Conservation (phyloP, 2,329 filamentous ascomycete species). For the Helotiales sp. region DNA sequence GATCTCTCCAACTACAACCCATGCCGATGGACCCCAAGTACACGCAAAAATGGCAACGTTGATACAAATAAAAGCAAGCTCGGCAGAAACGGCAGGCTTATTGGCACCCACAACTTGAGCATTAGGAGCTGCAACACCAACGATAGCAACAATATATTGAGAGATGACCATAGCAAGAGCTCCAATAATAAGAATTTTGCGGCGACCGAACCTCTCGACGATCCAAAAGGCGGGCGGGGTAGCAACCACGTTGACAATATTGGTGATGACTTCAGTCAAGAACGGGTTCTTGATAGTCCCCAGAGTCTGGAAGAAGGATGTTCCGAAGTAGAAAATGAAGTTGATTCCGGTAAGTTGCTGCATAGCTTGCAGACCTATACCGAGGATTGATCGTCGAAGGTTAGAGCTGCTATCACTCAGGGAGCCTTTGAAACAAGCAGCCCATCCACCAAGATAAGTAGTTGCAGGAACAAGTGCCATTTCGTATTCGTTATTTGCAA, state of each 20-base stretch:
- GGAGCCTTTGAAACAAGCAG: background rate
- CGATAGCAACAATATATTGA: conserved; percentile 82
- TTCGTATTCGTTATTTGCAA: conserved; percentile 86
- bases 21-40: conserved; percentile 67
- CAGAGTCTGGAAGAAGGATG: conserved; percentile 88
- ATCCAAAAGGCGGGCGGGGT: conserved; percentile 80
- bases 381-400: background rate
- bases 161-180: conserved; percentile 79
- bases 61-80: conserved; percentile 86
- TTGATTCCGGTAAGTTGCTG: conserved; percentile 75
- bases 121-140: conserved; percentile 63
- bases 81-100: conserved; percentile 55
- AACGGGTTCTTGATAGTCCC: conserved; percentile 68
- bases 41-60: conserved; percentile 91
- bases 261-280: conserved; percentile 54
- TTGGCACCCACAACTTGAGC: conserved; percentile 45
- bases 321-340: conserved; percentile 87
- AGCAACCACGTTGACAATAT: conserved; percentile 72
- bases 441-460: background rate
- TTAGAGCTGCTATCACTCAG: background rate
- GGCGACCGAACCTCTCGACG: conserved; percentile 79
- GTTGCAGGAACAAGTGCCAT: background rate
- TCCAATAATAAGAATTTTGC: conserved; percentile 74
- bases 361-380: conserved; percentile 56
- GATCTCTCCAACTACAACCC: conserved; percentile 84